Base-by-base conservation (phyloP, 2,329 filamentous ascomycete genomes). In the Aspergillus brunneoviolaceus region DNA sequence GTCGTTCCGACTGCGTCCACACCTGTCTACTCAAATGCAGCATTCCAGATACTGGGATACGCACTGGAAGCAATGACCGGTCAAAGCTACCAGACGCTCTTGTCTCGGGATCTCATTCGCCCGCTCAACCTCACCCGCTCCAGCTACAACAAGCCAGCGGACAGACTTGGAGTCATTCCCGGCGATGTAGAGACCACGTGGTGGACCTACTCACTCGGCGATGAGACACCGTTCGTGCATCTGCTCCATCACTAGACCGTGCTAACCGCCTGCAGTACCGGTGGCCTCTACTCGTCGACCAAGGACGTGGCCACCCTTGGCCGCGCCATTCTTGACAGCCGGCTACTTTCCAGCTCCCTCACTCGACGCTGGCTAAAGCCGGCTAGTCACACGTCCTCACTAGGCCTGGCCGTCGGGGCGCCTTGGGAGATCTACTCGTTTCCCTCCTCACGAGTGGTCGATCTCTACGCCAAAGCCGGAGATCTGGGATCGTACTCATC, bases 341-440 rank as follows among this genome's bases (percentile, higher is more conserved):
- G 71, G 0, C 67, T 81, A 1, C 65, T 82, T 0, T 60, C 73
- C 0, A 64, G 71, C 0, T 62, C 69, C 2, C 63, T 71, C 14
- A 81, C 80, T 0, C 72, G 76, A n/a, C 71, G 77, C 35, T 82
- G 80, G 80, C 69, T 82, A 21, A 79, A 79, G 54, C 80, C 80
- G 0, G 63, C 66, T 0, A 65, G 72, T 3, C 70, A 77, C 25
- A 77, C 75, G 0, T 72, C 78, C 4, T 76, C 78, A 33, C 64
- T 77, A 0, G 60, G 67, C 45, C 73, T 76, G 11, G 72, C 74
- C 1, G 70, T 81, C 1, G 77, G 79, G 6, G 74, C 75, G 29
- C 80, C 80, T 1, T 82, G 80, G 80, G 80, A 80, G 14, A 74
- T 81, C 47, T 53, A 63, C 19, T 64, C 63, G 10, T 63, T 66